Evolutionary conservation across 352 stramenopile species (phyloP), one percentile per base, ranked within the genome.

Genomic region (Globisporangium acanthophoron): DNA sequence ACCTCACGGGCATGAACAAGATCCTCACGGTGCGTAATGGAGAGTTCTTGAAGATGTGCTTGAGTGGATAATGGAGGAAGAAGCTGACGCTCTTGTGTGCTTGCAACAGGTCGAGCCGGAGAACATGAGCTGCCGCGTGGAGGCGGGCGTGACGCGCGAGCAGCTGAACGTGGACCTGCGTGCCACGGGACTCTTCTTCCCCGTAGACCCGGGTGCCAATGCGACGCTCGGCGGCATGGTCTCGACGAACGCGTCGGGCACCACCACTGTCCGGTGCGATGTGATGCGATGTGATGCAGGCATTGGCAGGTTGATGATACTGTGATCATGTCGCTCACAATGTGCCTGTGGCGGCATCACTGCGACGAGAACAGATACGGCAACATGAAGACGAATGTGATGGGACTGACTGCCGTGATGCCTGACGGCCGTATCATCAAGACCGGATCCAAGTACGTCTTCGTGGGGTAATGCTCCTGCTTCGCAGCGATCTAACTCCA

Each of bases 321-420:
- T 37, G 33, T 11, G 1, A 45, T 9, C 15, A 11, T 59, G 31
- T 43, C 13, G 20, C 35, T 54, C 21, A 41, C 35, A 15, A 3
- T 45, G 33, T 9, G 29, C 16, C 35, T 57, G 21, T 9, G 27
- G 8, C 35, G 35, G 12, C 12, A 9, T 12, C 35, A 15, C 4
- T 53, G 54, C 15, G 20, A 29, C 47, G 54, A 11, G 18, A 24
- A 46, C 46, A 87, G 85, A 8, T 98, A 98, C 60, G 96, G 96
- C 46, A 98, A 97, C 61, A 99, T 99, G 96, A 89, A 96, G 66
- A 94, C 97, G 16, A 98, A 98, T 60, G 92, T 99, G 16, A 78
- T 99, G 62, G 79, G 64, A 21, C 62, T 99, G 5, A 97, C 91
- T 56, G 93, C 74, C 18, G 94, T 99, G 20, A 80, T 98, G 66